Percentiles rank a stretch among this genome's conserved stretches.
Evolutionary conservation across 441 rosid genomes (phyloP).

Genomic region (Aleurites moluccanus): DNA sequence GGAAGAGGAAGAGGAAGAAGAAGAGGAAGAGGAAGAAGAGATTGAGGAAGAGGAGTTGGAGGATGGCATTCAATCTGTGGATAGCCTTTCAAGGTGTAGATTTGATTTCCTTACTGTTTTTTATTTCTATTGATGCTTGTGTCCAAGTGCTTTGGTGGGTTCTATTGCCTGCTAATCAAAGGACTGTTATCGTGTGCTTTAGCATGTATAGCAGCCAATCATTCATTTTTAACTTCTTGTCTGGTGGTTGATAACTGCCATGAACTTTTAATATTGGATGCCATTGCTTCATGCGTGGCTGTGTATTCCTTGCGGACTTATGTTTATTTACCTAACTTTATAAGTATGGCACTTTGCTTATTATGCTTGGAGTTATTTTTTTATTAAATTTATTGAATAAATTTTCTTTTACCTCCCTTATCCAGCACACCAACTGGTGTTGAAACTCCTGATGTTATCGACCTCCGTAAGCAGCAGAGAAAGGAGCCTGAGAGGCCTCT

Average conservation of each 20-base stretch:
- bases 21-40: slow-evolving; percentile 85
- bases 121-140: slow-evolving; percentile 2
- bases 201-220: background rate
- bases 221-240: background rate
- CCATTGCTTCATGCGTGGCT: background rate
- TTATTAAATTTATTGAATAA: background rate
- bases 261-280: too few relatives aligned
- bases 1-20: slow-evolving; percentile 91
- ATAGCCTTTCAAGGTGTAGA: slow-evolving; percentile 82
- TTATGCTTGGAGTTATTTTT: background rate
- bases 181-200: background rate
- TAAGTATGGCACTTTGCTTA: background rate
- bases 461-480: slow-evolving; percentile 97
- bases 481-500: slow-evolving; percentile 96
- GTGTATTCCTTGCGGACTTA: too few relatives aligned
- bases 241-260: background rate
- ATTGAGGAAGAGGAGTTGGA: slow-evolving; percentile 89
- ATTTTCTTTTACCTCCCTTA: background rate
- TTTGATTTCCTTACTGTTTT: slow-evolving; percentile 1
- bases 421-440: slow-evolving; percentile 97
- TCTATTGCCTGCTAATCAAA: background rate
- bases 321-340: background rate
- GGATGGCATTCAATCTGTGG: slow-evolving; percentile 90
- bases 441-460: slow-evolving; percentile 97
- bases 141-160: background rate